Evolutionary conservation across 257 asterid genomes (phyloP).

Genomic region (Solanum lycopersicoides): DNA sequence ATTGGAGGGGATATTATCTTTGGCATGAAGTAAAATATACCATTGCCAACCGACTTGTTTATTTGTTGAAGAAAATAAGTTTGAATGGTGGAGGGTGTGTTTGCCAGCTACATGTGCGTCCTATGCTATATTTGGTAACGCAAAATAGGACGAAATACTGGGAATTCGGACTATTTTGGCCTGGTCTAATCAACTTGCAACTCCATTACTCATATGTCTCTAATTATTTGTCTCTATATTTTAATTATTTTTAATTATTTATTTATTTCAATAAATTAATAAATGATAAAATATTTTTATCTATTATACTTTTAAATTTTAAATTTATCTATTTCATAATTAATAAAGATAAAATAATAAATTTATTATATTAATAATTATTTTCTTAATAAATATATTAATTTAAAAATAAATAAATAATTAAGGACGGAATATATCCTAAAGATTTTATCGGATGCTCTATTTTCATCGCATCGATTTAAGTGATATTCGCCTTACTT

Average conservation of each 20-base stretch:
- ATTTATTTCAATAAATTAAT: too few relatives aligned
- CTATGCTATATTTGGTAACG: background rate
- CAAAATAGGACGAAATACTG: background rate
- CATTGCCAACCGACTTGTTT: background rate
- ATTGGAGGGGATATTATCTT: background rate
- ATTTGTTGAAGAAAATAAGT: background rate
- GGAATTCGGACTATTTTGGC: background rate
- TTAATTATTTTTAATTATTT: too few relatives aligned
- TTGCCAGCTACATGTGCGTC: background rate
- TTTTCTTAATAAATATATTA: accelerated
- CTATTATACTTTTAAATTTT: too few relatives aligned
- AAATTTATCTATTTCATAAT: accelerated
- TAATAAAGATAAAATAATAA: too few relatives aligned
- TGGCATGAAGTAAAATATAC: background rate
- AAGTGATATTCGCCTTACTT: background rate
- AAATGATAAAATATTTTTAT: too few relatives aligned
- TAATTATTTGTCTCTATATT: too few relatives aligned
- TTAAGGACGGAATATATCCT: background rate
- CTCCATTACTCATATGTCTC: background rate
- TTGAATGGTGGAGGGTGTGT: background rate
- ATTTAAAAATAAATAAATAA: too few relatives aligned
- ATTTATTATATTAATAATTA: too few relatives aligned
- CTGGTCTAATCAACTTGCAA: background rate
- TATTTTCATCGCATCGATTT: background rate
- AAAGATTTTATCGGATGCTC: background rate